Evolutionary conservation across 805 yeast species (phyloP).

Genomic region (Limtongia smithiae): DNA sequence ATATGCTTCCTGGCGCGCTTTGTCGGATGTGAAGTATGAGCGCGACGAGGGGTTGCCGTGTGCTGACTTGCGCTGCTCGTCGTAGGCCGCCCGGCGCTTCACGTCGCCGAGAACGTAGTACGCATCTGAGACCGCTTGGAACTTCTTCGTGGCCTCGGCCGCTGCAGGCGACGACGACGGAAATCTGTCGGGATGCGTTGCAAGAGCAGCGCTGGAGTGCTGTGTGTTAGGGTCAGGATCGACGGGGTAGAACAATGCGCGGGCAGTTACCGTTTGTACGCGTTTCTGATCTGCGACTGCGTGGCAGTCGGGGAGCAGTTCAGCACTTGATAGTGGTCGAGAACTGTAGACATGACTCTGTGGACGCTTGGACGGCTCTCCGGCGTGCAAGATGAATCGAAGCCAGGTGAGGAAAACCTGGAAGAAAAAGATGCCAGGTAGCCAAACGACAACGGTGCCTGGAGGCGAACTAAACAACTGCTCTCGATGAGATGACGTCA

Average conservation of each 20-base stretch:
- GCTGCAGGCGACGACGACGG: constrained; percentile 17
- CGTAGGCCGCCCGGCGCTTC: constrained; percentile 24
- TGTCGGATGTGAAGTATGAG: constrained; percentile 11
- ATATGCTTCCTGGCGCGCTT: constrained; percentile 18
- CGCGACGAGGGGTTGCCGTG: constrained; percentile 1
- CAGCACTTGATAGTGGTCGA: constrained; percentile 23
- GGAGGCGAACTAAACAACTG: too few relatives aligned
- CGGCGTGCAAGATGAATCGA: too few relatives aligned
- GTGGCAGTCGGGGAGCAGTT: constrained; percentile 16
- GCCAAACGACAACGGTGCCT: too few relatives aligned
- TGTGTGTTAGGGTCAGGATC: not conserved
- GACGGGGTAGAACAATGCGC: too few relatives aligned
- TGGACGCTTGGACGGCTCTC: not conserved
- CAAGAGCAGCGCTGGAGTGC: constrained; percentile 27
- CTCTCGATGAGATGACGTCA: too few relatives aligned
- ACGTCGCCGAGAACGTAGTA: constrained; percentile 29
- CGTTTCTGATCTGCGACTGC: constrained; percentile 25
- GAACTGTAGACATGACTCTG: not conserved
- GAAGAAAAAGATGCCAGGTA: too few relatives aligned
- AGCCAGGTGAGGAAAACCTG: too few relatives aligned
- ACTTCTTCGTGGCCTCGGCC: constrained; percentile 22
- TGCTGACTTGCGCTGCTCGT: constrained; percentile 17
- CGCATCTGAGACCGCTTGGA: constrained; percentile 31
- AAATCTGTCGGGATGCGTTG: constrained; percentile 31
- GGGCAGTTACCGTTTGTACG: constrained; percentile 27